A percentile compares a stretch with the other conserved stretches of the same genome.
Conservation (phyloP, 768 basidiomycete species). For the Trametopsis cervina region DNA sequence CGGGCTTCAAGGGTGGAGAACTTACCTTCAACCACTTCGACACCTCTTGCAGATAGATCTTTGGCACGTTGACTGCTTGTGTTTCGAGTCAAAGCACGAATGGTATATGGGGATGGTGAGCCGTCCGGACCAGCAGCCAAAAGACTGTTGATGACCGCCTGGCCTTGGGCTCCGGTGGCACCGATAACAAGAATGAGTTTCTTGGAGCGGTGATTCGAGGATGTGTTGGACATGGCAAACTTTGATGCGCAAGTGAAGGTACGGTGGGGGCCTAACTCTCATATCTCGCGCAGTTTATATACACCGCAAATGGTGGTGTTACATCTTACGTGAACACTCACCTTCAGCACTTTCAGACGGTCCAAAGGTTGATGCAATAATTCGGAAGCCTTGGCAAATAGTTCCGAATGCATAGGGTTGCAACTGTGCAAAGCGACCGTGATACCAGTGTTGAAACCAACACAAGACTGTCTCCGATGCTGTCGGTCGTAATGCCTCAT, state of each 20-base stretch:
- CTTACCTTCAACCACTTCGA: conserved; percentile 31
- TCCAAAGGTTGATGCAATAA: too few relatives aligned
- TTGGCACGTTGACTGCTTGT: conserved; percentile 27
- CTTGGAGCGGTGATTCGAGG: conserved; percentile 10
- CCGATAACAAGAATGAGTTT: conserved; percentile 40
- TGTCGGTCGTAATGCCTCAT: neutral
- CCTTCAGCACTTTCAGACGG: too few relatives aligned
- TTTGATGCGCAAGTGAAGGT: neutral
- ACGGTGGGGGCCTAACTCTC: neutral
- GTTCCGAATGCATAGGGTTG: too few relatives aligned
- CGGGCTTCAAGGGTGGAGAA: neutral
- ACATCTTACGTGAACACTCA: too few relatives aligned
- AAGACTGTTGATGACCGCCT: conserved; percentile 32
- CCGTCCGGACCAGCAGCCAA: conserved; percentile 29
- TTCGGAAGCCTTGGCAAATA: too few relatives aligned
- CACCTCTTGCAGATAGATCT: conserved; percentile 29
- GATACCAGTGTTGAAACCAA: too few relatives aligned
- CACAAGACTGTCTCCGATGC: neutral
- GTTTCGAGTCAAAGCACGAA: conserved; percentile 37
- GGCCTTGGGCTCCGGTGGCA: conserved; percentile 40
- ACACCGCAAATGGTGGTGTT: neutral
- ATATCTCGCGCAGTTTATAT: neutral
- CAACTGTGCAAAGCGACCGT: too few relatives aligned
- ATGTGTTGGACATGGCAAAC: neutral
- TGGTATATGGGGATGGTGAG: conserved; percentile 33